Conservation (phyloP, 129 eudicot species). For the Cynara cardunculus region DNA sequence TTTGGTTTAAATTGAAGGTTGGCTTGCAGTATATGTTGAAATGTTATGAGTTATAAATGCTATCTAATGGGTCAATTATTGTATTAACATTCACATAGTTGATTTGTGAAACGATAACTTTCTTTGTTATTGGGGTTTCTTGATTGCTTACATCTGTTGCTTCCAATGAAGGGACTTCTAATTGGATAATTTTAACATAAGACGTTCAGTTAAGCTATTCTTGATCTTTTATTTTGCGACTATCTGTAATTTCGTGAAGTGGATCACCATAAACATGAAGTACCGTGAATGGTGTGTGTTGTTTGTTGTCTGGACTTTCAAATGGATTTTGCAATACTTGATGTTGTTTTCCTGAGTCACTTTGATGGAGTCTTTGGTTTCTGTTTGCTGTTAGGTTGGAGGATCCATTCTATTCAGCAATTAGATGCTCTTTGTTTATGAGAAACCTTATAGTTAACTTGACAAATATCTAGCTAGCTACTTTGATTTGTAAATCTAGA, state of each 20-base stretch:
- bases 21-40: background rate
- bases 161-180: background rate
- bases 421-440: too few species aligned
- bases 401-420: background rate
- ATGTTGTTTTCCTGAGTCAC: background rate
- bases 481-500: background rate
- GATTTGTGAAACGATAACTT: background rate
- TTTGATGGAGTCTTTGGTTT: background rate
- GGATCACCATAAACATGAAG: too few species aligned
- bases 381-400: background rate
- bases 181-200: background rate
- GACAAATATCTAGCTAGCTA: too few species aligned
- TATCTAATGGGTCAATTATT: background rate
- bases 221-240: background rate
- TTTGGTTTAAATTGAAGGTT: background rate
- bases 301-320: background rate
- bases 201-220: background rate
- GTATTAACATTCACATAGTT: background rate
- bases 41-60: background rate
- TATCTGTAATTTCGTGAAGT: background rate
- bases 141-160: background rate
- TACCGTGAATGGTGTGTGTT: background rate
- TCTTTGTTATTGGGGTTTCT: background rate
- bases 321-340: background rate
- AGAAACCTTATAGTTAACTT: too few species aligned